A percentile compares a stretch with the other conserved stretches of the same genome.
Evolutionary conservation across 176 grass and related monocot genomes (phyloP).

Genomic region (Cenchrus americanus): DNA sequence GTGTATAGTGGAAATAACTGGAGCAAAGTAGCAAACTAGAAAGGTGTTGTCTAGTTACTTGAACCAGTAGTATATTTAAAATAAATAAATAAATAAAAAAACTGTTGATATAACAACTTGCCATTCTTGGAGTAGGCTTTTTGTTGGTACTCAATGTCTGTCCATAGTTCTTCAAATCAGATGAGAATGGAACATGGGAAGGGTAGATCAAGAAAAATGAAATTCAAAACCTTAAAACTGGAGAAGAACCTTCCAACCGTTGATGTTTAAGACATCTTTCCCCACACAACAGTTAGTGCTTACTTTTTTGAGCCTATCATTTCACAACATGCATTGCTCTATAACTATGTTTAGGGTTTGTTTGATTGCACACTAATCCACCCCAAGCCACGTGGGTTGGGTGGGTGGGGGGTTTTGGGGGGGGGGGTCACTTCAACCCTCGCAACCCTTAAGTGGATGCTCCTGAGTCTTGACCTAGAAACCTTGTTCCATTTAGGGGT

Average conservation of each 20-base stretch:
- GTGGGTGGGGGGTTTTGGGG: too few relatives aligned
- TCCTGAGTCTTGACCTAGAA: background rate
- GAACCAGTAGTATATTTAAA: background rate
- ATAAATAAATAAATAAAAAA: too few relatives aligned
- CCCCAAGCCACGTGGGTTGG: too few relatives aligned
- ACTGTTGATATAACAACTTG: background rate
- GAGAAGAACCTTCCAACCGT: background rate
- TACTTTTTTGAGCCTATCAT: background rate
- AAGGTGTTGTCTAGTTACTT: slow-evolving; percentile 10
- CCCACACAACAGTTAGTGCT: slow-evolving; percentile 3
- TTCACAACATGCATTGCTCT: slow-evolving; percentile 6
- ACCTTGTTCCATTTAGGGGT: background rate
- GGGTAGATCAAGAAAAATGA: background rate
- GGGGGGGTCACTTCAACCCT: too few relatives aligned
- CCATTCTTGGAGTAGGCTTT: slow-evolving; percentile 18
- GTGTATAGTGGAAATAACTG: background rate
- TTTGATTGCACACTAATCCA: too few relatives aligned
- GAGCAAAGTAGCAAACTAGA: slow-evolving; percentile 9
- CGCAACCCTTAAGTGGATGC: too few relatives aligned
- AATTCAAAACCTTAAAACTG: background rate
- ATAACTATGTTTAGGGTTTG: slow-evolving; percentile 17
- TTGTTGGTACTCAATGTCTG: slow-evolving; percentile 1
- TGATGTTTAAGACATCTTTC: slow-evolving; percentile 3
- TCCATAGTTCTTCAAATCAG: slow-evolving; percentile 3
- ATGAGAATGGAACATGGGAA: slow-evolving; percentile 2